Base-by-base conservation (phyloP, 2,329 filamentous ascomycete genomes). In the Cytospora chrysosperma region DNA sequence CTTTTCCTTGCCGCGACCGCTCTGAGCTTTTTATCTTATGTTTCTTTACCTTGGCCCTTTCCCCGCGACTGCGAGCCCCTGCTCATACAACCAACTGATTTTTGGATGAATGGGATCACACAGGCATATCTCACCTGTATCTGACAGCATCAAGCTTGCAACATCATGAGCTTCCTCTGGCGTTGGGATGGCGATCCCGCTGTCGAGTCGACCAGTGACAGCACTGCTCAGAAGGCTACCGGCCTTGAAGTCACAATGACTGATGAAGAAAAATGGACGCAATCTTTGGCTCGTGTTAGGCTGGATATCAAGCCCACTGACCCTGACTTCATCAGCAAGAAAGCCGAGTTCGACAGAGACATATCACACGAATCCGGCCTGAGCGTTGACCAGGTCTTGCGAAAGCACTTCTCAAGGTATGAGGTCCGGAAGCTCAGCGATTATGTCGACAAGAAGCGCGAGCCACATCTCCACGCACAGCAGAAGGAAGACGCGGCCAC, bases 381-480 rank as follows among this genome's bases (percentile, higher is more conserved):
- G 27, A 59, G 55, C 9, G 17, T 40, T 10, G 54, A 63, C 12
- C 49, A 47, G 2, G 56, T 63, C 21, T 9, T 63, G 27, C 51
- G 15, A 5, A 30, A 54, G 13, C 43, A 50, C 49, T 63, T 63
- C n/a, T 53, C 49, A 21, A 34, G 32, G 26, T 57, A 49, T 28
- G 55, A 63, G 26, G 50, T 54, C 55, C 49, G 50, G 17, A 63
- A 55, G 21, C 43, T 47, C 10, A 56, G 15, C 17, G 55, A 40
- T 17, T 63, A 53, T 10, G 61, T 28, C 49, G 55, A 58, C 34
- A 59, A 59, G 61, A 58, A 58, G 37, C 51, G 26, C 13, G 28
- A 34, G 15, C 24, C 6, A 40, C 34, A 34, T 10, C 24, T 63
- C 3, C 21, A 53, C 32, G 55, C 28, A 3, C 26, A 43, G 26